Percentiles rank a stretch among this genome's conserved stretches.
These are phyloP conservation scores for Brassica napus DNA, from an alignment of 345 rosid species.

Conservation along the genomic window DNA sequence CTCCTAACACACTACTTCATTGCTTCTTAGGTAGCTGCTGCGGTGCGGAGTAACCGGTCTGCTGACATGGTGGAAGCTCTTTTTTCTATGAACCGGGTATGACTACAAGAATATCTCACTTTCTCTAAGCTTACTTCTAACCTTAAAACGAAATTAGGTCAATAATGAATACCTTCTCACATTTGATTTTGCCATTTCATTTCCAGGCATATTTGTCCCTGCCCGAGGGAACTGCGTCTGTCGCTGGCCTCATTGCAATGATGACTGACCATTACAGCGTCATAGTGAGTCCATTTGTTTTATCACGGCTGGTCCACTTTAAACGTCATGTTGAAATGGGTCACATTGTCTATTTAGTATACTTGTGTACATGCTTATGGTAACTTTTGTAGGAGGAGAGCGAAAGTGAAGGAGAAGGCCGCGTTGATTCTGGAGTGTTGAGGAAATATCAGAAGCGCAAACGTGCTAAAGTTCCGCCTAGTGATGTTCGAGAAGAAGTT, in stretches of 20 bases:
- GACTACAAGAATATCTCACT: slow-evolving; percentile 9
- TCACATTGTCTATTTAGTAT: slow-evolving; percentile 3
- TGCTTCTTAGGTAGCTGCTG: slow-evolving; percentile 61
- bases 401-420: slow-evolving; percentile 73
- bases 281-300: slow-evolving; percentile 52
- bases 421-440: slow-evolving; percentile 44
- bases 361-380: slow-evolving; percentile 11
- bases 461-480: slow-evolving; percentile 47
- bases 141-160: not conserved
- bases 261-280: slow-evolving; percentile 91
- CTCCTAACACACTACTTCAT: not conserved
- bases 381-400: slow-evolving; percentile 59
- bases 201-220: slow-evolving; percentile 90
- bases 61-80: slow-evolving; percentile 90
- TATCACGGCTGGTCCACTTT: not conserved
- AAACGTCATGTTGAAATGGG: not conserved
- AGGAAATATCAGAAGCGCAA: slow-evolving; percentile 62
- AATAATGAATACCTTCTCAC: not conserved
- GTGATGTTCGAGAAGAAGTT: slow-evolving; percentile 51
- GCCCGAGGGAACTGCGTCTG: slow-evolving; percentile 93
- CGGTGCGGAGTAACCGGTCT: slow-evolving; percentile 61
- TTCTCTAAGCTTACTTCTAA: not conserved
- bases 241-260: slow-evolving; percentile 93
- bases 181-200: slow-evolving; percentile 10
- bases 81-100: slow-evolving; percentile 76